Evolutionary conservation across 805 yeast species (phyloP).

Genomic region (Nakazawaea siamensis): DNA sequence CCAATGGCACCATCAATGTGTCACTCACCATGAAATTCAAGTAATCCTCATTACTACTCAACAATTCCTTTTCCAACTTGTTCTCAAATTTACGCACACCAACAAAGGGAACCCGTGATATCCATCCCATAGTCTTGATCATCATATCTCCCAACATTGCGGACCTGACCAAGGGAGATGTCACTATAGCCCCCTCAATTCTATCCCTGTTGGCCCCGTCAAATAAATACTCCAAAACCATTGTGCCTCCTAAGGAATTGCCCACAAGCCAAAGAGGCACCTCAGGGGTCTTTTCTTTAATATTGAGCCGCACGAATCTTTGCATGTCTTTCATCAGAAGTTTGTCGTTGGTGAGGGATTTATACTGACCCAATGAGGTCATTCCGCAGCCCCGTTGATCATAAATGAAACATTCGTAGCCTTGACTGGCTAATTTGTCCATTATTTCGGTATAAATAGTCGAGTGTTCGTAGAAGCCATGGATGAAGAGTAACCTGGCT

Average conservation of each 20-base stretch:
- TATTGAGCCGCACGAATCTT: slow-evolving; percentile 38
- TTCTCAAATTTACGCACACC: slow-evolving; percentile 52
- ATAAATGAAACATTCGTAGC: slow-evolving; percentile 60
- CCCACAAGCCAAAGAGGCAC: slow-evolving; percentile 42
- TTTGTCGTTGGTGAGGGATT: slow-evolving; percentile 50
- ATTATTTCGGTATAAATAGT: slow-evolving; percentile 40
- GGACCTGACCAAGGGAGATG: slow-evolving; percentile 56
- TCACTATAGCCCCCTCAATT: slow-evolving; percentile 38
- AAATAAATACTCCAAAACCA: slow-evolving; percentile 52
- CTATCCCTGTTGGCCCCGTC: slow-evolving; percentile 40
- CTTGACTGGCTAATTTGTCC: slow-evolving; percentile 42
- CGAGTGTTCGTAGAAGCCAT: slow-evolving; percentile 64
- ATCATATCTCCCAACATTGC: no score
- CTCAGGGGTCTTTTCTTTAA: slow-evolving; percentile 23
- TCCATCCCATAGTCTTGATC: no score
- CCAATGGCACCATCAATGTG: slow-evolving; percentile 37
- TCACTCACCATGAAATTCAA: slow-evolving; percentile 34
- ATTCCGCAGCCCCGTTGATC: slow-evolving; percentile 74
- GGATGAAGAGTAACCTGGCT: slow-evolving; percentile 55
- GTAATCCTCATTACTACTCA: slow-evolving; percentile 43
- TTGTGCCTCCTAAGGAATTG: slow-evolving; percentile 81
- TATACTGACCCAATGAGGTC: slow-evolving; percentile 43
- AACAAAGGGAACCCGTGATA: no score
- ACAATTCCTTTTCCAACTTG: slow-evolving; percentile 38
- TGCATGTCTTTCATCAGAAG: slow-evolving; percentile 54